Conservation (phyloP, 2,329 filamentous ascomycete species). For the Coniochaeta sp. region DNA sequence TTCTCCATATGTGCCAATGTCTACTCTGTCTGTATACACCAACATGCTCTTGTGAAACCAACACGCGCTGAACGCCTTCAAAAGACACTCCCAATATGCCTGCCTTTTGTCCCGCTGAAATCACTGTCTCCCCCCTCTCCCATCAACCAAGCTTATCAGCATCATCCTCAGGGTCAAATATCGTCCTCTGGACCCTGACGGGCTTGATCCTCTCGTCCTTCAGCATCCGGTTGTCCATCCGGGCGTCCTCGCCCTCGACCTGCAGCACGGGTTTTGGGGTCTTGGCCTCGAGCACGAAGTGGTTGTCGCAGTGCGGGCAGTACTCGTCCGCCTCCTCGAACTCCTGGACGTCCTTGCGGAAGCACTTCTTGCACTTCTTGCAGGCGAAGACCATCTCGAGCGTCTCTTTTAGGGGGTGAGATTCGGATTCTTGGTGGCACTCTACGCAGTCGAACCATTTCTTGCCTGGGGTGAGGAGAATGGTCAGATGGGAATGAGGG, state of each 20-base stretch:
- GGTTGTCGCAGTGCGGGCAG: slow-evolving; percentile 98
- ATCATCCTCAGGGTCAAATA: slow-evolving; percentile 69
- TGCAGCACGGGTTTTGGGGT: slow-evolving; percentile 76
- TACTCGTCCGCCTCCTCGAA: slow-evolving; percentile 98
- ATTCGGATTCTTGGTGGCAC: slow-evolving; percentile 78
- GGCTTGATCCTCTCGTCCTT: slow-evolving; percentile 72
- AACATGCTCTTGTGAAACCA: not conserved
- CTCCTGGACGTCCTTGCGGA: slow-evolving; percentile 85
- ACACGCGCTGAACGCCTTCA: not conserved
- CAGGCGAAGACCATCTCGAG: slow-evolving; percentile 92
- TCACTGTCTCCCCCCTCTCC: not conserved
- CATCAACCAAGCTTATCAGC: slow-evolving; percentile 67
- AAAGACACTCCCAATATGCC: not conserved
- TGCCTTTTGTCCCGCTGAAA: not conserved
- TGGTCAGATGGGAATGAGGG: not conserved
- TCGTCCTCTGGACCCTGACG: slow-evolving; percentile 45
- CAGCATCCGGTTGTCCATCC: slow-evolving; percentile 83
- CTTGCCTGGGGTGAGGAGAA: slow-evolving; percentile 46
- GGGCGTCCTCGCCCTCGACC: slow-evolving; percentile 84
- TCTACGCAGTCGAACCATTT: slow-evolving; percentile 99
- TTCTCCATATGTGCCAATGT: not conserved
- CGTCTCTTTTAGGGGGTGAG: slow-evolving; percentile 66
- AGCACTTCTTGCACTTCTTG: slow-evolving; percentile 98
- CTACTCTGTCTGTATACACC: not conserved
- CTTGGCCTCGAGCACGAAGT: slow-evolving; percentile 86